phyloP scores from a whole-genome alignment of 257 asterid genomes.

The Nicotiana tomentosiformis region DNA sequence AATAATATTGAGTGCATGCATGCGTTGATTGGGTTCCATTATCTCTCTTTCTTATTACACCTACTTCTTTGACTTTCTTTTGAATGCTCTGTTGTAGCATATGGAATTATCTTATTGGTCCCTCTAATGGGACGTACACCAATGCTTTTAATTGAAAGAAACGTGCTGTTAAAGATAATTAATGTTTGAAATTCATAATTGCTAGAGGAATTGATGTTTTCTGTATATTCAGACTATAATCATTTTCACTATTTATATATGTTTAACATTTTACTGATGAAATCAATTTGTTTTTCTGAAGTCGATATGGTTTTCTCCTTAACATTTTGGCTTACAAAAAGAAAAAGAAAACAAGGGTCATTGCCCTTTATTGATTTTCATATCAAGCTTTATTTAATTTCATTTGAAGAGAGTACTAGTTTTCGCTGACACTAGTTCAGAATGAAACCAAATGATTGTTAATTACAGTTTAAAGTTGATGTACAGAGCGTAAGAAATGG shows the following conservation, averaged over 20 bases:
- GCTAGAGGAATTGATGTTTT: neutral
- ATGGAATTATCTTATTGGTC: neutral
- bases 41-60: constrained; percentile 26
- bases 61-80: constrained; percentile 17
- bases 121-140: neutral
- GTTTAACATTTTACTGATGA: neutral
- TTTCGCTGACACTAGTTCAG: no score
- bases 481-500: no score
- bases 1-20: constrained; percentile 10
- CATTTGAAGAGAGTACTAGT: no score
- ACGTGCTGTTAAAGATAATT: neutral
- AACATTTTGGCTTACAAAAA: no score
- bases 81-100: neutral
- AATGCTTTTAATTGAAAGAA: neutral
- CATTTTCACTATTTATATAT: neutral
- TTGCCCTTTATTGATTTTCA: no score
- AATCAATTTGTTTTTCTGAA: neutral
- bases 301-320: neutral
- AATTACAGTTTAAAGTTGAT: no score
- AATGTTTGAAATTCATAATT: no score
- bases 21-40: constrained; percentile 22
- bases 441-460: no score
- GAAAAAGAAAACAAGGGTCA: no score
- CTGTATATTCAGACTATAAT: neutral
- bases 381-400: no score